phyloP scores from a whole-genome alignment of 441 rosid genomes.

The Gossypium schwendimanii region DNA sequence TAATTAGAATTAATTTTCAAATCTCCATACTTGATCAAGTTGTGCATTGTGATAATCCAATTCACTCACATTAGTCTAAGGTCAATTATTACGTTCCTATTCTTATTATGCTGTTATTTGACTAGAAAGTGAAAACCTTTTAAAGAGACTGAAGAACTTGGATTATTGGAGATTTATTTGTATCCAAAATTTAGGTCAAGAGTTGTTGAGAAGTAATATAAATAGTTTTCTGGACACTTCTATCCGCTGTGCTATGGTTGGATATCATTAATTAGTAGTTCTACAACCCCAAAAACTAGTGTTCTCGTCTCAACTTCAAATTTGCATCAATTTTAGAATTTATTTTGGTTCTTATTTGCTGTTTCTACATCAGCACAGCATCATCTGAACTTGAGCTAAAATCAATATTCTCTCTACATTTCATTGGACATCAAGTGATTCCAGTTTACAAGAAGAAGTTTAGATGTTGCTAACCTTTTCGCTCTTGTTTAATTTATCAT shows the following conservation, averaged over 20 bases:
- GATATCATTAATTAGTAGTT: background rate
- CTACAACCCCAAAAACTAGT: background rate
- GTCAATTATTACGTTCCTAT: background rate
- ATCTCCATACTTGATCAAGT: background rate
- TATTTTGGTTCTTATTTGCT: background rate
- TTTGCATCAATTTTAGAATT: background rate
- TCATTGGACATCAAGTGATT: background rate
- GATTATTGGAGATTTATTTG: background rate
- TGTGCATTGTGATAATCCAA: background rate
- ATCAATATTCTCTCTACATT: background rate
- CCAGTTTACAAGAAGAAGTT: background rate
- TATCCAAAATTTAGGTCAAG: background rate
- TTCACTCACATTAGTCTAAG: background rate
- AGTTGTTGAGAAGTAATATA: background rate
- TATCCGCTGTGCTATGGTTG: background rate
- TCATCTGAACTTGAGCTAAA: background rate
- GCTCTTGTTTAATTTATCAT: conserved; percentile 18
- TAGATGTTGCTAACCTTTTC: conserved; percentile 49
- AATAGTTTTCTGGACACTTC: background rate
- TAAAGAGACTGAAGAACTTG: background rate
- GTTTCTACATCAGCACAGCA: background rate
- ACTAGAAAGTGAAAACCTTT: background rate
- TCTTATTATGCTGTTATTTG: background rate
- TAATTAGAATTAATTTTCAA: background rate
- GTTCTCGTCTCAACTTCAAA: background rate